Evolutionary conservation across 176 grass and related monocot genomes (phyloP).

Genomic region (Oryza rufipogon): DNA sequence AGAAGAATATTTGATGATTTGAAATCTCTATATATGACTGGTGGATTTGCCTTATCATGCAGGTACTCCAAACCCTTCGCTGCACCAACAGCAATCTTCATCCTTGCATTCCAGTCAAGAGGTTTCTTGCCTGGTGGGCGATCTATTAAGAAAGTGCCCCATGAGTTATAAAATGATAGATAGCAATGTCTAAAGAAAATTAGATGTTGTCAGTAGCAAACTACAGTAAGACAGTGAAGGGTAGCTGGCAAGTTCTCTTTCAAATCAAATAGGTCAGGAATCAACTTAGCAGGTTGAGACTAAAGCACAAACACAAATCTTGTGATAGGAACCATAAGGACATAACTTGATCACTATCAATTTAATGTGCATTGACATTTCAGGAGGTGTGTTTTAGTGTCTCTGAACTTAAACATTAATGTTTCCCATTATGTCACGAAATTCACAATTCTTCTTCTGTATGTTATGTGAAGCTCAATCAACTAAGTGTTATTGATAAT

Average conservation of each 20-base stretch:
- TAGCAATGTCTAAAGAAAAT: constrained; percentile 24
- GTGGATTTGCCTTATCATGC: constrained; percentile 91
- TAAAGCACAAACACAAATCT: constrained; percentile 21
- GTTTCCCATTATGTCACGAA: constrained; percentile 26
- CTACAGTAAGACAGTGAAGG: background rate
- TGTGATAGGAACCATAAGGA: constrained; percentile 3
- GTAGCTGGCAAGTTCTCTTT: background rate
- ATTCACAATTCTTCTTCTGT: background rate
- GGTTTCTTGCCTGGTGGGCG: constrained; percentile 71
- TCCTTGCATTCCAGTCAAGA: constrained; percentile 91
- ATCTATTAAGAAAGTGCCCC: constrained; percentile 49
- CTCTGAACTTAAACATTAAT: constrained; percentile 20
- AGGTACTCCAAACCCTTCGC: constrained; percentile 95
- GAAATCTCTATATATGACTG: constrained; percentile 98
- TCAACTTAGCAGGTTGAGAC: constrained; percentile 26
- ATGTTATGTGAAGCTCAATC: background rate
- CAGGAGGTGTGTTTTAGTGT: constrained; percentile 3
- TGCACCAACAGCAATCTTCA: constrained; percentile 94
- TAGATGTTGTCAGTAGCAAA: constrained; percentile 12
- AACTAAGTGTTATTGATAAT: constrained; percentile 16
- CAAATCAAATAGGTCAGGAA: constrained; percentile 15
- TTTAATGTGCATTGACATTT: constrained; percentile 30
- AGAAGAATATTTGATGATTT: constrained; percentile 99
- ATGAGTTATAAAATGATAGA: constrained; percentile 39
- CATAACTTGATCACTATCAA: background rate